Base-by-base conservation (phyloP, 345 rosid species). In the Nasturtium officinale region DNA sequence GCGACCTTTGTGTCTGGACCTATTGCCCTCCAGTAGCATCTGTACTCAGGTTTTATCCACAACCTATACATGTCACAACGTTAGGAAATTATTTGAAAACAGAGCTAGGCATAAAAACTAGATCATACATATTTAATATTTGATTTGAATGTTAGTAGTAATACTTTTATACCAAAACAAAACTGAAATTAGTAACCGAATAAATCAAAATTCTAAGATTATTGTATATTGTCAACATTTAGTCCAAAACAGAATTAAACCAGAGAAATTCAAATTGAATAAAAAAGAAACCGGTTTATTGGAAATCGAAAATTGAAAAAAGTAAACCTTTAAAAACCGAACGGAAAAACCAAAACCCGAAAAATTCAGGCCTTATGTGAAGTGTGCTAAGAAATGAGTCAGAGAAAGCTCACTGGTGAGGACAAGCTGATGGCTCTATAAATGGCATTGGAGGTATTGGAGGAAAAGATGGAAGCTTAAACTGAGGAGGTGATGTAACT, bases 11-110 rank as follows among this genome's bases (percentile, higher is more conserved):
- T 67, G 42, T 94, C 90, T 0, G 92, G 98, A 42, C 82, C 77
- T 67, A 94, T 66, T 33, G 20, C 83, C 72, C 83, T 89, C 98
- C 98, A 91, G 79, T 87, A 84, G 76, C 97, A 94, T 73, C 75
- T 88, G 82, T 91, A 80, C 64, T 88, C 87, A 11, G 89, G 78
- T 85, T 57, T 85, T 15, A 63, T 78, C 98, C 97, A 89, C 30
- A 77, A 76, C 87, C 95, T 91, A 79, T 11, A 17, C 3, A 57
- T 33, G 18, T 38, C 40, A 37, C 33, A 56, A 62, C 58, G 53
- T 74, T 59, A n/a, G 57, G 33, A 12, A 54, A 26, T 9, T 61
- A 11, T 16, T 3, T 55, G 52, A 68, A 56, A 1, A 42, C 73
- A 68, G 53, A 52, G 16, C 9, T 48, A 4, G 6, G 43, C 30